Conservation (phyloP, 257 asterid species). For the Salvia hispanica region DNA sequence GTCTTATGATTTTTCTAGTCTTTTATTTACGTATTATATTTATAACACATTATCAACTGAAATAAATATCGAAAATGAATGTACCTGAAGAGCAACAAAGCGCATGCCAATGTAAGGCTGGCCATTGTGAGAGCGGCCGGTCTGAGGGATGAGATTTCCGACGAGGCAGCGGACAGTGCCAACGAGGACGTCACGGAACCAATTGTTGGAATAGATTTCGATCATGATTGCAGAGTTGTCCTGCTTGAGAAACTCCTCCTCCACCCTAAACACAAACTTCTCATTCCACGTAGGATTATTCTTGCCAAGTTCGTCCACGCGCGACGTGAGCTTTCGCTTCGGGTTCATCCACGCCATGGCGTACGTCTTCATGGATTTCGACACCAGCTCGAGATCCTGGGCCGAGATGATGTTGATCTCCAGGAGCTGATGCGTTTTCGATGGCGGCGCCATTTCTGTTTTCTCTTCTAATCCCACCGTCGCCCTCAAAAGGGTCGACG, state of each 20-base stretch:
- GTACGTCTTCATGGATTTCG: slow-evolving; percentile 74
- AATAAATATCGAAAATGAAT: too few relatives aligned
- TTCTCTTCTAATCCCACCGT: slow-evolving; percentile 33
- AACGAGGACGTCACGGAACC: slow-evolving; percentile 62
- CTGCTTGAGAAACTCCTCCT: slow-evolving; percentile 68
- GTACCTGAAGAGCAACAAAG: slow-evolving; percentile 69
- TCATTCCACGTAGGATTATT: slow-evolving; percentile 89
- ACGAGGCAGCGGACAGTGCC: slow-evolving; percentile 86
- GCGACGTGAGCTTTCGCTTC: slow-evolving; percentile 59
- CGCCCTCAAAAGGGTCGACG: slow-evolving; percentile 34
- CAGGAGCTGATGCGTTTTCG: slow-evolving; percentile 71
- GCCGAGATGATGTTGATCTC: slow-evolving; percentile 85
- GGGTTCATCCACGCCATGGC: slow-evolving; percentile 86
- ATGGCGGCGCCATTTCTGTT: slow-evolving; percentile 38
- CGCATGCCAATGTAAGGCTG: slow-evolving; percentile 60
- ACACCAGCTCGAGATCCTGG: slow-evolving; percentile 74
- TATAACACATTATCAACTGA: too few relatives aligned
- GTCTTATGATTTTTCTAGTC: too few relatives aligned
- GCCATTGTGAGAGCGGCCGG: slow-evolving; percentile 30
- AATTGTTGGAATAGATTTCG: slow-evolving; percentile 52
- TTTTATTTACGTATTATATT: too few relatives aligned
- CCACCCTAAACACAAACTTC: slow-evolving; percentile 83
- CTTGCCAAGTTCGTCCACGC: slow-evolving; percentile 61
- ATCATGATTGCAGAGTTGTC: slow-evolving; percentile 83
- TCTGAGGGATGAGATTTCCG: slow-evolving; percentile 75